A percentile compares a stretch with the other conserved stretches of the same genome.
These are phyloP conservation scores for Heterobasidion irregulare DNA, from an alignment of 1,284 basidiomycete genomes.

Conservation along the genomic window DNA sequence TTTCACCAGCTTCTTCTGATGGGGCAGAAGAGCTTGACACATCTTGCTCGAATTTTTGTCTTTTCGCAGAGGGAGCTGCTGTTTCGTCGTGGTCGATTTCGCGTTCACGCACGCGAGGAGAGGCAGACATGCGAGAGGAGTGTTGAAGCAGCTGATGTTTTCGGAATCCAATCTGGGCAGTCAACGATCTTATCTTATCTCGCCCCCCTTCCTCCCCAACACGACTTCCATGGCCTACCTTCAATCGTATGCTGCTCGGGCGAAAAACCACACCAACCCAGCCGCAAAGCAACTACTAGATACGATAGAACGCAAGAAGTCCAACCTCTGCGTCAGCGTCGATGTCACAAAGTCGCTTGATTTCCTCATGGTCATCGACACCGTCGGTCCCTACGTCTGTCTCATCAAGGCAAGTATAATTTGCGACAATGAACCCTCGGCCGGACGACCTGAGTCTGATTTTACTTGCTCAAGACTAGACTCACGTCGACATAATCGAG, in stretches of 20 bases:
- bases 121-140: slow-evolving; percentile 13
- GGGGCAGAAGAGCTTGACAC: slow-evolving; percentile 3
- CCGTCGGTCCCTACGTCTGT: slow-evolving; percentile 85
- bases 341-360: slow-evolving; percentile 84
- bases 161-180: background rate
- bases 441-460: background rate
- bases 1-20: background rate
- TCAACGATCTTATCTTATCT: background rate
- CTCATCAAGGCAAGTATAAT: slow-evolving; percentile 76
- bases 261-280: slow-evolving; percentile 56
- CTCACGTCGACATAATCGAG: slow-evolving; percentile 93
- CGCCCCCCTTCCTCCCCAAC: background rate
- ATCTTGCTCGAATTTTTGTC: slow-evolving; percentile 37
- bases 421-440: background rate
- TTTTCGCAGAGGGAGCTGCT: slow-evolving; percentile 43
- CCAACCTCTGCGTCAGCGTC: slow-evolving; percentile 92
- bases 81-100: slow-evolving; percentile 37
- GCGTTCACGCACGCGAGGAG: slow-evolving; percentile 35
- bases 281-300: slow-evolving; percentile 74
- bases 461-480: slow-evolving; percentile 44
- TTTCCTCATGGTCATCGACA: slow-evolving; percentile 82
- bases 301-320: slow-evolving; percentile 82
- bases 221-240: slow-evolving; percentile 15
- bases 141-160: background rate
- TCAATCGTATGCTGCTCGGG: slow-evolving; percentile 59